Conservation (phyloP, 805 yeast species). For the Novakomyces olei region DNA sequence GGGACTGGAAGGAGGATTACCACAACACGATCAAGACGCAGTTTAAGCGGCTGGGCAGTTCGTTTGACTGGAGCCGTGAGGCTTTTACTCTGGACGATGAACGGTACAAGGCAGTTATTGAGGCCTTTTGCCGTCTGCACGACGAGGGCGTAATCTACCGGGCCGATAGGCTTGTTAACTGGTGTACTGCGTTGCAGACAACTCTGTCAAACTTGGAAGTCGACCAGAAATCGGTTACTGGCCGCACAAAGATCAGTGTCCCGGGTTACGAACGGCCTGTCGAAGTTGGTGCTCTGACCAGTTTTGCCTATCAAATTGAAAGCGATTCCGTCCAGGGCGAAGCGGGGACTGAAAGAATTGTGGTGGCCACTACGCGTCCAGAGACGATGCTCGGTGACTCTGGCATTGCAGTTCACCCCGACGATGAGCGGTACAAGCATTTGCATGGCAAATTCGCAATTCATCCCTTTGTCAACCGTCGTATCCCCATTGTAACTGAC, state of each 20-base stretch:
- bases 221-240: slow-evolving; percentile 71
- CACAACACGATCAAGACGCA: slow-evolving; percentile 69
- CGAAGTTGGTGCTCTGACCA: slow-evolving; percentile 93
- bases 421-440: slow-evolving; percentile 78
- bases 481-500: slow-evolving; percentile 74
- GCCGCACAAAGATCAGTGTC: slow-evolving; percentile 56
- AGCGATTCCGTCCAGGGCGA: no score
- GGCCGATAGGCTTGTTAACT: slow-evolving; percentile 78
- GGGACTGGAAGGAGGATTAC: slow-evolving; percentile 97
- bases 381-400: slow-evolving; percentile 97
- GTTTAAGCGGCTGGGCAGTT: slow-evolving; percentile 74
- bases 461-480: slow-evolving; percentile 75
- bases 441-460: slow-evolving; percentile 79
- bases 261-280: slow-evolving; percentile 70
- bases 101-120: slow-evolving; percentile 57
- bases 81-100: slow-evolving; percentile 77
- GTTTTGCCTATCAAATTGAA: slow-evolving; percentile 76
- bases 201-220: slow-evolving; percentile 93
- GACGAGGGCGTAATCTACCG: slow-evolving; percentile 92
- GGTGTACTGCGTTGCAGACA: slow-evolving; percentile 88
- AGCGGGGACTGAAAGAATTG: slow-evolving; percentile 62
- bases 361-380: slow-evolving; percentile 97
- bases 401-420: slow-evolving; percentile 92
- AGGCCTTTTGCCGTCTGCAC: slow-evolving; percentile 75
- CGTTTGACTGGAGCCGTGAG: slow-evolving; percentile 90